Evolutionary conservation across 345 rosid species (phyloP), one percentile per base, ranked within the genome.

Genomic region (Populus davidiana): DNA sequence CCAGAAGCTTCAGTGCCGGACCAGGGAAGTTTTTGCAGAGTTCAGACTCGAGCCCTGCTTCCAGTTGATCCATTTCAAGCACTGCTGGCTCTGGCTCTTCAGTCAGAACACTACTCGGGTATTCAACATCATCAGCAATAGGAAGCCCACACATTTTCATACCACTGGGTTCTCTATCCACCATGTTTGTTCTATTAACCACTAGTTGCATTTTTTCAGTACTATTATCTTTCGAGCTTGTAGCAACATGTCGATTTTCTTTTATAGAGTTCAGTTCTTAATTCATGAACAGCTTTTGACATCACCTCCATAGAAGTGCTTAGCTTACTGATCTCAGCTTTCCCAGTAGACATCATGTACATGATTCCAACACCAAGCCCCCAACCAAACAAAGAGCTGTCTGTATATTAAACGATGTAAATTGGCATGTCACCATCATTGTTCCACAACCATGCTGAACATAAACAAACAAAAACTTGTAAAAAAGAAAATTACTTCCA

Each of bases 41-140:
- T 88, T 94, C 95, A 77, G 89, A 87, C 74, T 88, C 91, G 20
- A 94, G 88, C 80, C 93, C 98, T 78, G 93, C 90, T 87, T 88
- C 98, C 83, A 93, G 84, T 70, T 82, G 89, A 80, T 87, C 89
- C 90, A 91, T 90, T 83, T 91, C 95, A 35, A 77, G 71, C 14
- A n/a, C 29, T 12, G 29, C 63, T 18, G 73, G 70, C 85, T 86
- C 92, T 33, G 83, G 89, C 85, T 92, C 98, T 72, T 90, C 97
- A 0, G 98, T 94, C 66, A 94, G 88, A 82, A 93, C 91, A 36
- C 97, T 94, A 77, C 96, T 91, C 5, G 89, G 86, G 81, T 85
- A 88, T 75, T 88, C 95, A 77, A 84, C 89, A 79, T 89, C 93
- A 29, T 87, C 90, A 54, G 72, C 41, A 62, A 72, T 16, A 11